These are phyloP conservation scores for Linanthus parryae DNA, from an alignment of 148 eudicot species.

Conservation along the genomic window DNA sequence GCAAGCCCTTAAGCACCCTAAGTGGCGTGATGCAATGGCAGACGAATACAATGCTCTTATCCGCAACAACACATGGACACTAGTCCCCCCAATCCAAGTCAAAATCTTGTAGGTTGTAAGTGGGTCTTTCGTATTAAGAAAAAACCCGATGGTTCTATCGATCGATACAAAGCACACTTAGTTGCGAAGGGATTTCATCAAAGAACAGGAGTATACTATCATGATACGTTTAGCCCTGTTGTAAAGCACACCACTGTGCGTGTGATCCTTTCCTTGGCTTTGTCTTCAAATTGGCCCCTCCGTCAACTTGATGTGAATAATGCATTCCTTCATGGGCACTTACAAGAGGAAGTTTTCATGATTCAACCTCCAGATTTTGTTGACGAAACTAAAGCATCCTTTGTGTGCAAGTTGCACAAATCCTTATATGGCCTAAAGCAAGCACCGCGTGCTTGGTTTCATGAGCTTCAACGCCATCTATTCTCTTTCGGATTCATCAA, in stretches of 20 bases:
- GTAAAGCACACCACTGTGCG: no score
- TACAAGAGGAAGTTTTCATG: neutral
- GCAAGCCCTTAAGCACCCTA: conserved; percentile 2
- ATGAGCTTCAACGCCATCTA: no score
- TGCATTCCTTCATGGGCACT: conserved; percentile 1
- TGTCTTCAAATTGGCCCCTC: conserved; percentile 2
- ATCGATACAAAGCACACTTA: neutral
- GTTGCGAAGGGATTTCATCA: conserved; percentile 9
- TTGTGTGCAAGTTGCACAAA: neutral
- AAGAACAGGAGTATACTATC: conserved; percentile 5
- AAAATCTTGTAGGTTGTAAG: conserved; percentile 8
- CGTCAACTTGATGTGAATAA: neutral
- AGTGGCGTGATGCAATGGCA: neutral
- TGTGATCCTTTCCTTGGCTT: conserved; percentile 1
- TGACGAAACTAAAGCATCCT: neutral
- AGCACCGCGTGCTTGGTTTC: no score
- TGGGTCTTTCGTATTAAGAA: conserved; percentile 7
- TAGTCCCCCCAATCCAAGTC: neutral
- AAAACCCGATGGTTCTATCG: conserved; percentile 5
- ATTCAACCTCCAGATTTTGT: neutral
- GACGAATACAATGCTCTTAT: neutral
- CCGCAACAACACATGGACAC: neutral
- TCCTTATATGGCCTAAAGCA: conserved; percentile 1
- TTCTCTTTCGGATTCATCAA: no score
- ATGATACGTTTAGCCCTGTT: conserved; percentile 4